Conservation (phyloP, 805 yeast genomes). For the Geotrichum ghanense region DNA sequence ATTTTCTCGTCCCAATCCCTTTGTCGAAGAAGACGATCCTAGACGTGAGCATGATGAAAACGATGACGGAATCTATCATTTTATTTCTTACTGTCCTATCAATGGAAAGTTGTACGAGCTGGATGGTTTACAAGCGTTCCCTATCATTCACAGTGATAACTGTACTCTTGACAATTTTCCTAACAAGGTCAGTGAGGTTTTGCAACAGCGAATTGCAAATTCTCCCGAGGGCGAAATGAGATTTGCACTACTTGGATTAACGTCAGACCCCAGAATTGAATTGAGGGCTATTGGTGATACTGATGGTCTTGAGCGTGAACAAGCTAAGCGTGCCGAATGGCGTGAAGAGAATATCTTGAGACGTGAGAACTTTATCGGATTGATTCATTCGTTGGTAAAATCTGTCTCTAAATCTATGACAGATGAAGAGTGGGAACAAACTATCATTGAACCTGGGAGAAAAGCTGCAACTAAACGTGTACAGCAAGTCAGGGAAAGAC, state of each 20-base stretch:
- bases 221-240: conserved; percentile 39
- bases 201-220: conserved; percentile 36
- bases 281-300: conserved; percentile 31
- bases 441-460: background rate
- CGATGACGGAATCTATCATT: conserved; percentile 47
- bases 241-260: conserved; percentile 44
- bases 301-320: conserved; percentile 29
- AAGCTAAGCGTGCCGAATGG: conserved; percentile 41
- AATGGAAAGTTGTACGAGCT: conserved; percentile 43
- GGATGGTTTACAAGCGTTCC: conserved; percentile 48
- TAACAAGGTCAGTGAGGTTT: conserved; percentile 31
- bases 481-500: too few species aligned
- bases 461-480: background rate
- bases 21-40: conserved; percentile 31
- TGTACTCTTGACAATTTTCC: conserved; percentile 34
- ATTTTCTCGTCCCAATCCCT: conserved; percentile 43
- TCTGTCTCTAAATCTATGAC: conserved; percentile 25
- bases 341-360: conserved; percentile 42
- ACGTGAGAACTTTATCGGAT: conserved; percentile 41
- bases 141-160: conserved; percentile 39
- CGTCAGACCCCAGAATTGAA: conserved; percentile 36
- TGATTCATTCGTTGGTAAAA: conserved; percentile 36
- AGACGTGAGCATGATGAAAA: conserved; percentile 25
- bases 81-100: conserved; percentile 40
- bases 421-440: conserved; percentile 14